phyloP scores from a whole-genome alignment of 306 rosid species.

The Macrotyloma uniflorum region DNA sequence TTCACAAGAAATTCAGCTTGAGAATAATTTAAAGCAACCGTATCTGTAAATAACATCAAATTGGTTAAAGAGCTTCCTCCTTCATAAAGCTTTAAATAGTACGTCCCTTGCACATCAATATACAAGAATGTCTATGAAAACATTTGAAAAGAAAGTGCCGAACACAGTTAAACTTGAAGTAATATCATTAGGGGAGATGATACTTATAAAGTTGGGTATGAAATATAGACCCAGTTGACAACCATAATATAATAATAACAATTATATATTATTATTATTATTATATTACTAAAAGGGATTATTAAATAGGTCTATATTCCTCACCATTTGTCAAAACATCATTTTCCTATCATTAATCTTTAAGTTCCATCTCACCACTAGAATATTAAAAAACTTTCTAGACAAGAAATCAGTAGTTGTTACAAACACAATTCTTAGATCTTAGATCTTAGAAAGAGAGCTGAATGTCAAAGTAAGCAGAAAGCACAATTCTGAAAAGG shows the following conservation, averaged over 20 bases:
- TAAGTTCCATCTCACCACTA: background rate
- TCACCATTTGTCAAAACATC: too few relatives aligned
- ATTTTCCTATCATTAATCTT: background rate
- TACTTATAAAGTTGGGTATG: too few relatives aligned
- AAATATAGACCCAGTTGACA: too few relatives aligned
- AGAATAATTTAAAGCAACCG: background rate
- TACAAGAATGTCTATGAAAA: background rate
- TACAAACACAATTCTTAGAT: background rate
- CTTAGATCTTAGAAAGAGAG: background rate
- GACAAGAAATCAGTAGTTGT: background rate
- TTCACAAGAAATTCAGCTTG: background rate
- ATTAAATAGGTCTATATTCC: too few relatives aligned
- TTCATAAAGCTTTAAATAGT: background rate
- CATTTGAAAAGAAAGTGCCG: background rate
- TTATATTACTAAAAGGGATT: too few relatives aligned
- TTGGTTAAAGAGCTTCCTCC: background rate
- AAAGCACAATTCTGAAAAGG: background rate
- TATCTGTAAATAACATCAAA: background rate
- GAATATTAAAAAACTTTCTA: background rate
- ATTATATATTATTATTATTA: too few relatives aligned
- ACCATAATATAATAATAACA: too few relatives aligned
- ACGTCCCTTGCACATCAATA: background rate
- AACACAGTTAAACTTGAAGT: background rate
- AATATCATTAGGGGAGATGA: too few relatives aligned
- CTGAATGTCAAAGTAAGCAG: background rate